Conservation (phyloP, 2,329 filamentous ascomycete species). For the Xylaria sp. region DNA sequence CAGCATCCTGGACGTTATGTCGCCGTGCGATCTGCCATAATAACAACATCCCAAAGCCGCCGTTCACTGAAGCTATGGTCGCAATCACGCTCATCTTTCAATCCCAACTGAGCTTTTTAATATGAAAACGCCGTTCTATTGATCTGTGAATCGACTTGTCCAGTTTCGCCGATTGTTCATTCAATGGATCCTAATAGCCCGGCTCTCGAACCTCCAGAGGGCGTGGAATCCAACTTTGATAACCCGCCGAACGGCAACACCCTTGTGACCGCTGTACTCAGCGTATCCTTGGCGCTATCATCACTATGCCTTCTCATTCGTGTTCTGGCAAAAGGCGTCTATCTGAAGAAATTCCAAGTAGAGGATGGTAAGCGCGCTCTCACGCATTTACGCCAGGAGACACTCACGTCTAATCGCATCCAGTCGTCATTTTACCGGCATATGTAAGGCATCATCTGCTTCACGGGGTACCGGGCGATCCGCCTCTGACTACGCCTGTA, state of each 20-base stretch:
- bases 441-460: slow-evolving; percentile 15
- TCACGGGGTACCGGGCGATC: not conserved
- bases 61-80: not conserved
- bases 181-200: slow-evolving; percentile 30
- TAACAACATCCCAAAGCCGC: not conserved
- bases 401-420: not conserved
- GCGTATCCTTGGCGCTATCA: slow-evolving; percentile 19
- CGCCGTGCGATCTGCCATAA: not conserved
- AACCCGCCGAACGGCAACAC: slow-evolving; percentile 32
- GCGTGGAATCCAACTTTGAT: slow-evolving; percentile 28
- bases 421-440: slow-evolving; percentile 27
- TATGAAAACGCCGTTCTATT: not conserved
- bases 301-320: slow-evolving; percentile 30
- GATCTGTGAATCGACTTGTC: not conserved
- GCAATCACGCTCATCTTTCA: not conserved
- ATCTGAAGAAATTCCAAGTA: slow-evolving; percentile 23
- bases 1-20: not conserved
- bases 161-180: not conserved
- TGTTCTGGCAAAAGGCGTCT: slow-evolving; percentile 17
- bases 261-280: slow-evolving; percentile 11
- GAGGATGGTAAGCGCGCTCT: slow-evolving; percentile 22
- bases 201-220: slow-evolving; percentile 32
- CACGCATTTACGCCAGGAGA: not conserved
- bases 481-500: not conserved
- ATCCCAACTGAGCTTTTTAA: too few relatives aligned